These are phyloP conservation scores for Spiromastix sp. DNA, from an alignment of 2,329 filamentous ascomycete species.

Conservation along the genomic window DNA sequence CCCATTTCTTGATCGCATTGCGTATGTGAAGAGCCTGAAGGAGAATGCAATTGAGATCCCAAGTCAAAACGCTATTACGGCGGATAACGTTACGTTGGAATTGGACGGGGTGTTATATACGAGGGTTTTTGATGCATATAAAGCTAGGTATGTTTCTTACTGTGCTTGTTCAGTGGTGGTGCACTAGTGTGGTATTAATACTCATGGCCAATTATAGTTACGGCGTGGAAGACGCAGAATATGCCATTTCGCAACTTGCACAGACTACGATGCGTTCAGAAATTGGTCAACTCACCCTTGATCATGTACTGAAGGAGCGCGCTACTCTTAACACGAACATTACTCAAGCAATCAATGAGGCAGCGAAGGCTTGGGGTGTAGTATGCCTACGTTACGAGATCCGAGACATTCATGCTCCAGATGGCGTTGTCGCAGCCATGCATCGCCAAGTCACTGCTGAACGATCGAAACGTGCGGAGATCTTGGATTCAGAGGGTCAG, in stretches of 20 bases:
- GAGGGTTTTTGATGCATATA: slow-evolving; percentile 93
- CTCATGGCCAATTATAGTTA: slow-evolving; percentile 51
- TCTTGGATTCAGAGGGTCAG: slow-evolving; percentile 93
- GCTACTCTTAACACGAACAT: slow-evolving; percentile 96
- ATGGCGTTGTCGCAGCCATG: slow-evolving; percentile 91
- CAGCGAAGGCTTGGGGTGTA: slow-evolving; percentile 92
- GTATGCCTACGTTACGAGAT: slow-evolving; percentile 96
- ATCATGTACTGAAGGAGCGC: slow-evolving; percentile 96
- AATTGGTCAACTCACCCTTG: slow-evolving; percentile 90
- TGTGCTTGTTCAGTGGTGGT: neutral
- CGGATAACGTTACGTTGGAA: slow-evolving; percentile 95
- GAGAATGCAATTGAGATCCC: slow-evolving; percentile 95
- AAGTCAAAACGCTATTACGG: slow-evolving; percentile 93
- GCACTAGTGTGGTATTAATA: slow-evolving; percentile 2
- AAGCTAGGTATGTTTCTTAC: slow-evolving; percentile 61
- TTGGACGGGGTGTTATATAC: slow-evolving; percentile 94
- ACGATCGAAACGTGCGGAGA: slow-evolving; percentile 93
- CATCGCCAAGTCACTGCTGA: slow-evolving; percentile 96
- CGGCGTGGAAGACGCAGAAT: slow-evolving; percentile 96
- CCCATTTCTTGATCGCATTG: slow-evolving; percentile 87
- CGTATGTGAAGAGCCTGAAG: slow-evolving; percentile 96
- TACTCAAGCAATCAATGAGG: slow-evolving; percentile 97
- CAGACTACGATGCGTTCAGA: slow-evolving; percentile 99
- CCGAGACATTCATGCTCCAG: slow-evolving; percentile 91
- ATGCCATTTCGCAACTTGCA: slow-evolving; percentile 93